phyloP scores from a whole-genome alignment of 164 flowering plant species.

The Echeveria elegans region DNA sequence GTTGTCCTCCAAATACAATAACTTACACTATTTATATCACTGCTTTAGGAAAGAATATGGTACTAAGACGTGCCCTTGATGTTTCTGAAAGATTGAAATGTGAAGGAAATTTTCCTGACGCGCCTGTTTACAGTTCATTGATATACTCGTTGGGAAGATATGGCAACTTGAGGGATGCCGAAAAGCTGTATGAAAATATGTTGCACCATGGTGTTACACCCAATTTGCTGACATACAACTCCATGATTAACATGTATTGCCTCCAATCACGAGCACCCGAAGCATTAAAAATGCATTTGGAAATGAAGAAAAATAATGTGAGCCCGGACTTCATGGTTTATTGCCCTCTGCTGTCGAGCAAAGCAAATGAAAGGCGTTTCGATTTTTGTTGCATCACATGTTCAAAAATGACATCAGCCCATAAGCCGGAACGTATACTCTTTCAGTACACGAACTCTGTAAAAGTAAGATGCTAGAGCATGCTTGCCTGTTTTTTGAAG shows the following conservation, averaged over 20 bases:
- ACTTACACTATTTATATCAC: slow-evolving; percentile 56
- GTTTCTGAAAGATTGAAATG: slow-evolving; percentile 47
- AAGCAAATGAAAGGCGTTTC: slow-evolving; percentile 51
- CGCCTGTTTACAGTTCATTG: slow-evolving; percentile 44
- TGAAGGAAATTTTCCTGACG: slow-evolving; percentile 39
- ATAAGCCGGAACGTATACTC: slow-evolving; percentile 41
- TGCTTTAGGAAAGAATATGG: slow-evolving; percentile 49
- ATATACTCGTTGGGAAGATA: slow-evolving; percentile 37
- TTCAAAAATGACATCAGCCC: slow-evolving; percentile 40
- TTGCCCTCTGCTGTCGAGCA: slow-evolving; percentile 40
- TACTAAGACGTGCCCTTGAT: slow-evolving; percentile 36
- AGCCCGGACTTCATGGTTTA: slow-evolving; percentile 48
- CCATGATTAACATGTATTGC: slow-evolving; percentile 46
- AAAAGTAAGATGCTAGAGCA: slow-evolving; percentile 35
- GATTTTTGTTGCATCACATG: slow-evolving; percentile 46
- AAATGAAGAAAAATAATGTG: slow-evolving; percentile 45
- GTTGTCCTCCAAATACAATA: slow-evolving; percentile 39
- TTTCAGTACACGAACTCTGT: slow-evolving; percentile 41
- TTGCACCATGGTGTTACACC: slow-evolving; percentile 32
- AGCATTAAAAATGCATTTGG: slow-evolving; percentile 37
- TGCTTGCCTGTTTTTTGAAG: slow-evolving; percentile 51
- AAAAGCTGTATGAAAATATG: slow-evolving; percentile 43
- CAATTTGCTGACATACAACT: slow-evolving; percentile 37
- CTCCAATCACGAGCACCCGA: slow-evolving; percentile 38
- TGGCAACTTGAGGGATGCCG: slow-evolving; percentile 46